Conservation (phyloP, 768 basidiomycete species). For the Tylopilus vinaceipallidus region DNA sequence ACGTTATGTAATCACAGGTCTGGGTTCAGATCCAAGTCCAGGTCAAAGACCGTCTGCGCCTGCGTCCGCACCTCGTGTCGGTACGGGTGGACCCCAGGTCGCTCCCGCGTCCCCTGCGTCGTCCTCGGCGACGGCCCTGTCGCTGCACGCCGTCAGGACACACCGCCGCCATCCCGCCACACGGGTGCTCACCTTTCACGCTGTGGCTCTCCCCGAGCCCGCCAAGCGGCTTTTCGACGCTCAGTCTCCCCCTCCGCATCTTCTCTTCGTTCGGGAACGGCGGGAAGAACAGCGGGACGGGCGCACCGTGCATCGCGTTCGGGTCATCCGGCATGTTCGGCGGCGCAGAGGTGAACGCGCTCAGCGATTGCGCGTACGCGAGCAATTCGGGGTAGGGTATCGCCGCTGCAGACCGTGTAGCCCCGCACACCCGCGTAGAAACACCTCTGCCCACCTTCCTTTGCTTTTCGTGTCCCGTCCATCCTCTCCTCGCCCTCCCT, state of each 20-base stretch:
- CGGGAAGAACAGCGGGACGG: conserved; percentile 80
- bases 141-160: conserved; percentile 38
- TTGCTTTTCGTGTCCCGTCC: conserved; percentile 67
- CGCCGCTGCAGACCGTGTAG: conserved; percentile 45
- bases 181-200: conserved; percentile 56
- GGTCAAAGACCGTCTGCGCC: conserved; percentile 64
- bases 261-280: conserved; percentile 92
- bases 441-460: conserved; percentile 49
- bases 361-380: conserved; percentile 81
- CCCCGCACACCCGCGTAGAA: not conserved
- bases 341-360: conserved; percentile 84
- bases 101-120: conserved; percentile 44
- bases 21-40: conserved; percentile 84
- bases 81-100: conserved; percentile 63
- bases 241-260: conserved; percentile 80
- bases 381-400: conserved; percentile 82
- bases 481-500: conserved; percentile 74
- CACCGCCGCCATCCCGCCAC: conserved; percentile 2
- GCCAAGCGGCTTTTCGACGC: conserved; percentile 77
- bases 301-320: conserved; percentile 55
- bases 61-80: conserved; percentile 64
- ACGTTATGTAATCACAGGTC: conserved; percentile 46
- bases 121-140: conserved; percentile 60
- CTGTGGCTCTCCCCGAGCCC: conserved; percentile 80
- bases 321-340: conserved; percentile 86